A percentile compares a stretch with the other conserved stretches of the same genome.
phyloP scores from a whole-genome alignment of 768 basidiomycete genomes.

The Mycena belliarum region DNA sequence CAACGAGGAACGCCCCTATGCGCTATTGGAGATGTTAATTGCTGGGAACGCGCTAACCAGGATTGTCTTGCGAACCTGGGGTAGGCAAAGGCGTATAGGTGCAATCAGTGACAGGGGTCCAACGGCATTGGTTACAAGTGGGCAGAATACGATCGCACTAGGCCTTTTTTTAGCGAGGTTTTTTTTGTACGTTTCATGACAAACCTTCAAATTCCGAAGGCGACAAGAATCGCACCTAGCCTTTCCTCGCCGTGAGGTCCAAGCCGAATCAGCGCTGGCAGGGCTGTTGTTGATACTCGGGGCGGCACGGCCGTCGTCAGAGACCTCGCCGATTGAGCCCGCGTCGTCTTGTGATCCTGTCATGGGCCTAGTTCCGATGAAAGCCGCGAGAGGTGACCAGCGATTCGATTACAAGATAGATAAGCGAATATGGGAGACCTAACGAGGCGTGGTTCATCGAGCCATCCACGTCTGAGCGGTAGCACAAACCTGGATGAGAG shows the following conservation, averaged over 20 bases:
- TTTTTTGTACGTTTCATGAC: slow-evolving; percentile 24
- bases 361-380: slow-evolving; percentile 22
- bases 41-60: neutral
- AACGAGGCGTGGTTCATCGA: neutral
- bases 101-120: slow-evolving; percentile 64
- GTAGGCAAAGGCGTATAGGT: slow-evolving; percentile 74
- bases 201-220: slow-evolving; percentile 68
- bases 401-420: neutral
- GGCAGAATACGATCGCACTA: slow-evolving; percentile 74
- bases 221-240: slow-evolving; percentile 77
- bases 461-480: neutral
- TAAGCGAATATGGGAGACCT: neutral
- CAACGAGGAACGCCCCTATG: slow-evolving; percentile 76
- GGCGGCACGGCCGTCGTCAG: slow-evolving; percentile 58
- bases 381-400: neutral
- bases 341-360: slow-evolving; percentile 37
- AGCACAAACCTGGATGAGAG: neutral
- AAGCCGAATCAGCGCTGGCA: slow-evolving; percentile 54
- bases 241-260: slow-evolving; percentile 75
- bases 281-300: slow-evolving; percentile 66
- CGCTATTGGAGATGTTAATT: slow-evolving; percentile 31
- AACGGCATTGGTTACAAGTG: slow-evolving; percentile 71
- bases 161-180: slow-evolving; percentile 3
- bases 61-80: slow-evolving; percentile 33
- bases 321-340: slow-evolving; percentile 39